These are phyloP conservation scores for Cystobasidium sp. DNA, from an alignment of 1,284 basidiomycete species.

Conservation along the genomic window DNA sequence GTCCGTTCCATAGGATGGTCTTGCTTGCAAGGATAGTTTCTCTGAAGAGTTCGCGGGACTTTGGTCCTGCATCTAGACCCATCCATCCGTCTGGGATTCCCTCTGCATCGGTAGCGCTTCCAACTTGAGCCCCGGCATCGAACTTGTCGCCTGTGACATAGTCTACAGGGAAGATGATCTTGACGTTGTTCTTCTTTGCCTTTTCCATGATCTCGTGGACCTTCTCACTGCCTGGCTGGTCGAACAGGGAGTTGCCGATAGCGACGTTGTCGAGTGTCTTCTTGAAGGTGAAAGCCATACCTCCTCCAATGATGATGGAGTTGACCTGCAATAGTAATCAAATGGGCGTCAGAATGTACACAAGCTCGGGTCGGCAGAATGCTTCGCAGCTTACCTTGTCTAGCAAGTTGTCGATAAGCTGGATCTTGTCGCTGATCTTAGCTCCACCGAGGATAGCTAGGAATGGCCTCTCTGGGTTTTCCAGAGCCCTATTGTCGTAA, in stretches of 20 bases:
- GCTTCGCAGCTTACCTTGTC: constrained; percentile 67
- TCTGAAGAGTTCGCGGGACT: constrained; percentile 79
- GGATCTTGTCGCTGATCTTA: constrained; percentile 99
- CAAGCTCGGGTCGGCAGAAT: constrained; percentile 57
- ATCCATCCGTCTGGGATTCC: constrained; percentile 94
- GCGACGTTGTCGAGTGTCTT: constrained; percentile 83
- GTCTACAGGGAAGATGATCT: constrained; percentile 94
- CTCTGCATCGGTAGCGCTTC: constrained; percentile 73
- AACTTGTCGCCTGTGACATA: constrained; percentile 95
- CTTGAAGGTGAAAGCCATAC: constrained; percentile 99
- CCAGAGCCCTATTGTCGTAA: constrained; percentile 67
- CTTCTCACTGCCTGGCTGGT: constrained; percentile 86
- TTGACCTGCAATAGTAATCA: constrained; percentile 64
- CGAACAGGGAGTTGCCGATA: constrained; percentile 94
- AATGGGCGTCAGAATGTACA: constrained; percentile 58
- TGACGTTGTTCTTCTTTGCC: constrained; percentile 90
- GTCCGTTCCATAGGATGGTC: constrained; percentile 99
- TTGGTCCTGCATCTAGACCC: constrained; percentile 80
- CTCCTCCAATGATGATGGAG: constrained; percentile 94
- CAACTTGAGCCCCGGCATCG: constrained; percentile 83
- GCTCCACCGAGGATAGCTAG: constrained; percentile 97
- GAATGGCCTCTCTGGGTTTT: constrained; percentile 93
- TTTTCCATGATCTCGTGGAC: constrained; percentile 84
- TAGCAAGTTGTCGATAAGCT: constrained; percentile 98
- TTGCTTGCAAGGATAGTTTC: constrained; percentile 83